Conservation (phyloP, 305 asterid species). For the Euphrasia arctica region DNA sequence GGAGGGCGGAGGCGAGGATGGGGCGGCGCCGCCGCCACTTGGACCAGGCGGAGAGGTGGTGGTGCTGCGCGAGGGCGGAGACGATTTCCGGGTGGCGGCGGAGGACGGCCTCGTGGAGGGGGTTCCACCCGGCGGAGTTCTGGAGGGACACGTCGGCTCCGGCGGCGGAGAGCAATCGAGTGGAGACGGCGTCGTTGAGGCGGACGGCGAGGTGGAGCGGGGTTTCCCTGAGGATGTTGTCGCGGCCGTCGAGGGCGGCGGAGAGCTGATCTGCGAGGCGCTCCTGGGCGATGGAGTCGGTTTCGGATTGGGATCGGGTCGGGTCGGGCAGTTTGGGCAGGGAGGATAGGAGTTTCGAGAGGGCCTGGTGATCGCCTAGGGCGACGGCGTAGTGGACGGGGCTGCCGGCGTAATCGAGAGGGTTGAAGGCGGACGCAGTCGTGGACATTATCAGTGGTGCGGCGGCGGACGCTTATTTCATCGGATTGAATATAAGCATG, state of each 20-base stretch:
- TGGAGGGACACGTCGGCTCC: slow-evolving; percentile 67
- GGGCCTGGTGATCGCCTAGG: slow-evolving; percentile 49
- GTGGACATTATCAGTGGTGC: background rate
- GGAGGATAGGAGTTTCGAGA: slow-evolving; percentile 39
- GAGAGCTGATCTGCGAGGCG: slow-evolving; percentile 46
- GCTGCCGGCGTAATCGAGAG: slow-evolving; percentile 55
- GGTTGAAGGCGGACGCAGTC: slow-evolving; percentile 36
- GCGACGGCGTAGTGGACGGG: slow-evolving; percentile 73
- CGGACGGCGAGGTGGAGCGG: slow-evolving; percentile 78
- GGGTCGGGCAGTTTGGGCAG: slow-evolving; percentile 51
- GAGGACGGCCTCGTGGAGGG: slow-evolving; percentile 69
- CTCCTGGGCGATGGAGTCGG: slow-evolving; percentile 54
- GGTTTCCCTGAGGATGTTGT: slow-evolving; percentile 55
- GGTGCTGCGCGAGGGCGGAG: slow-evolving; percentile 48
- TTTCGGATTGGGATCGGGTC: slow-evolving; percentile 40
- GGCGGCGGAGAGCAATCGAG: slow-evolving; percentile 44
- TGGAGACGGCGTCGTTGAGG: slow-evolving; percentile 52
- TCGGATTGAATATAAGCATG: too few species aligned
- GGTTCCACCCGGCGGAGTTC: slow-evolving; percentile 69
- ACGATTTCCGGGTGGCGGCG: slow-evolving; percentile 57
- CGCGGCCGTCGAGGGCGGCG: slow-evolving; percentile 60
- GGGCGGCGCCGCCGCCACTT: slow-evolving; percentile 85
- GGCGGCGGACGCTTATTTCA: too few species aligned
- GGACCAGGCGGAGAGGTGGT: slow-evolving; percentile 50
- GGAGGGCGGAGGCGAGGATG: slow-evolving; percentile 55